A percentile compares a stretch with the other conserved stretches of the same genome.
phyloP scores from a whole-genome alignment of 345 rosid genomes.

The Populus ilicifolia region DNA sequence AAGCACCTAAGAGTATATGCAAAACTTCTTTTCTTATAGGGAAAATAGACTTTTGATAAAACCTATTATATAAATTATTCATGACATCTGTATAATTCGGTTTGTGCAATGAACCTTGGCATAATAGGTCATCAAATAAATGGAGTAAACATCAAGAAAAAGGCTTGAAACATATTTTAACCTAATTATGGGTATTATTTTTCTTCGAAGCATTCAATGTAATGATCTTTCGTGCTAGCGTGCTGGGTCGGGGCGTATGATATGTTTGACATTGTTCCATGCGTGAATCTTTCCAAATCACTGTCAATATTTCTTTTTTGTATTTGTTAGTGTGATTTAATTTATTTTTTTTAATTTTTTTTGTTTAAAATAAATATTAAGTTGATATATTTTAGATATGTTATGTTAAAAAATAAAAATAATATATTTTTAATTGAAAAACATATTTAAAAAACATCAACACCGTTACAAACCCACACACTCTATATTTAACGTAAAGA shows the following conservation, averaged over 20 bases:
- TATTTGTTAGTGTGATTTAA: no score
- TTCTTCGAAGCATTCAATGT: background rate
- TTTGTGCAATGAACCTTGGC: constrained; percentile 8
- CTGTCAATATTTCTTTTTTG: no score
- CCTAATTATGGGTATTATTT: background rate
- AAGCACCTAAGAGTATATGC: background rate
- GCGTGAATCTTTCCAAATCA: background rate
- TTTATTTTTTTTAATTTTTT: no score
- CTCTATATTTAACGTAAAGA: no score
- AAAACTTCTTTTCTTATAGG: background rate
- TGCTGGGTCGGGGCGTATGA: background rate
- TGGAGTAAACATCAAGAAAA: constrained; percentile 6
- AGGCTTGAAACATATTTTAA: background rate
- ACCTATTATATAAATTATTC: background rate
- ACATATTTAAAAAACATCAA: no score
- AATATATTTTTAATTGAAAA: no score
- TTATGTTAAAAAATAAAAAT: no score
- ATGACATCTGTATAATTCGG: background rate
- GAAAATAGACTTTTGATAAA: background rate
- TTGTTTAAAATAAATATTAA: no score
- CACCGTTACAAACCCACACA: no score
- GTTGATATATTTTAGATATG: no score
- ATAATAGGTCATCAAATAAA: background rate
- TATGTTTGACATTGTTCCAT: background rate
- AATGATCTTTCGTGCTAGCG: constrained; percentile 7